These are phyloP conservation scores for Barnettozyma botsteinii DNA, from an alignment of 805 yeast genomes.

Conservation along the genomic window DNA sequence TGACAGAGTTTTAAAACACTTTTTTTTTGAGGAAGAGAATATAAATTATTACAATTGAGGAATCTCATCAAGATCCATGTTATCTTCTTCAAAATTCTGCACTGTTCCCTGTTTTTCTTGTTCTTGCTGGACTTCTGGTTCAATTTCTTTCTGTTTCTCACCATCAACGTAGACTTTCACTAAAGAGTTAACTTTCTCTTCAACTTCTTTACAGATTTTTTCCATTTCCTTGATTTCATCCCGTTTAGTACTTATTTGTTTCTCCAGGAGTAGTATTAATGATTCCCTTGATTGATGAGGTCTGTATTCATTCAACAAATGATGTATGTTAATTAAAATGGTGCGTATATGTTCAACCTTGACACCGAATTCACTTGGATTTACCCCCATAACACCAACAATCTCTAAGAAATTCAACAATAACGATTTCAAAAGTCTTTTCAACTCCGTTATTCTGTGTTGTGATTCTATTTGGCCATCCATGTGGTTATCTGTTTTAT, in stretches of 20 bases:
- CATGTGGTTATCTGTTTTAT: conserved; percentile 2
- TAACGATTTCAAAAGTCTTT: conserved; percentile 71
- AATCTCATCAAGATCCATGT: not conserved
- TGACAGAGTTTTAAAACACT: not conserved
- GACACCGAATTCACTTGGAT: conserved; percentile 56
- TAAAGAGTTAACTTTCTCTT: conserved; percentile 30
- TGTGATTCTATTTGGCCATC: conserved; percentile 7
- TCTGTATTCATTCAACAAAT: conserved; percentile 82
- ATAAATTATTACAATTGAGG: not conserved
- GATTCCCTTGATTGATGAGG: conserved; percentile 95
- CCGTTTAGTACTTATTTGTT: conserved; percentile 60
- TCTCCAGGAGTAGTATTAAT: conserved; percentile 64
- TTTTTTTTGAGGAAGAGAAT: too few relatives aligned
- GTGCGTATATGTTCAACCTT: conserved; percentile 77
- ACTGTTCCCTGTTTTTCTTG: conserved; percentile 1
- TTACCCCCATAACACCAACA: conserved; percentile 66
- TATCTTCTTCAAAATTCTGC: not conserved
- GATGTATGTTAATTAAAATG: conserved; percentile 84
- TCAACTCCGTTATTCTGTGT: conserved; percentile 56
- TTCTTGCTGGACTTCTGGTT: not conserved
- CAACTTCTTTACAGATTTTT: conserved; percentile 35
- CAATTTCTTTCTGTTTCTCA: not conserved
- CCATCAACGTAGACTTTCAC: conserved; percentile 26
- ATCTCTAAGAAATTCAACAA: conserved; percentile 77
- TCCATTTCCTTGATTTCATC: conserved; percentile 43